These are phyloP conservation scores for Salix exigua DNA, from an alignment of 345 rosid species.

Conservation along the genomic window DNA sequence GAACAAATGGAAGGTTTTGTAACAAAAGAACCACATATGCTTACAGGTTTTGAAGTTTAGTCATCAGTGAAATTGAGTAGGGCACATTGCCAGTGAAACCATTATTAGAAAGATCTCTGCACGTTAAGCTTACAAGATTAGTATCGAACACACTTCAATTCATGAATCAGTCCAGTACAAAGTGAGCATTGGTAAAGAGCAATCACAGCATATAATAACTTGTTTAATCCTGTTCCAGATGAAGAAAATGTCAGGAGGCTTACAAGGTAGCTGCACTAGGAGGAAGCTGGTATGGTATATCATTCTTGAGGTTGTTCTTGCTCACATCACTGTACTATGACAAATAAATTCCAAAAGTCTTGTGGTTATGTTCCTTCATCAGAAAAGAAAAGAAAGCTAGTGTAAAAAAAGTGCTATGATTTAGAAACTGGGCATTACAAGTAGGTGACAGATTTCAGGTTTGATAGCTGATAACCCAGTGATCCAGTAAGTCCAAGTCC, in stretches of 20 bases:
- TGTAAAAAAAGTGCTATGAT: background rate
- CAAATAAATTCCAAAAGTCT: slow-evolving; percentile 27
- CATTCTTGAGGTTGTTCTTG: slow-evolving; percentile 72
- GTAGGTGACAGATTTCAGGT: slow-evolving; percentile 74
- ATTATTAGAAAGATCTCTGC: slow-evolving; percentile 86
- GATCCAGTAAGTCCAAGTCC: slow-evolving; percentile 75
- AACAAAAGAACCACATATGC: slow-evolving; percentile 15
- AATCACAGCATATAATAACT: background rate
- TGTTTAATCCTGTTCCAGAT: background rate
- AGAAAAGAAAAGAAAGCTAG: background rate
- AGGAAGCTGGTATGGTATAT: slow-evolving; percentile 94
- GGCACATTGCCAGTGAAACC: slow-evolving; percentile 74
- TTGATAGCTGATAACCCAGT: slow-evolving; percentile 75
- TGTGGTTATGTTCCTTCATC: slow-evolving; percentile 18
- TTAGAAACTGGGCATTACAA: slow-evolving; percentile 49
- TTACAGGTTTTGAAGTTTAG: slow-evolving; percentile 61
- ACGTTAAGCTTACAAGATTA: slow-evolving; percentile 12
- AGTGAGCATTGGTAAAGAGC: background rate
- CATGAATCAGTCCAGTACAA: background rate
- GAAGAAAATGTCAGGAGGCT: slow-evolving; percentile 14
- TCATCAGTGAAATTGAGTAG: slow-evolving; percentile 82
- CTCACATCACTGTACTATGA: slow-evolving; percentile 83
- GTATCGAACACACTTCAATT: background rate
- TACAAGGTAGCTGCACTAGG: slow-evolving; percentile 62
- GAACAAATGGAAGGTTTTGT: background rate